Evolutionary conservation across 2,329 filamentous ascomycete species (phyloP), one percentile per base, ranked within the genome.

Genomic region (Fulvia fulva): DNA sequence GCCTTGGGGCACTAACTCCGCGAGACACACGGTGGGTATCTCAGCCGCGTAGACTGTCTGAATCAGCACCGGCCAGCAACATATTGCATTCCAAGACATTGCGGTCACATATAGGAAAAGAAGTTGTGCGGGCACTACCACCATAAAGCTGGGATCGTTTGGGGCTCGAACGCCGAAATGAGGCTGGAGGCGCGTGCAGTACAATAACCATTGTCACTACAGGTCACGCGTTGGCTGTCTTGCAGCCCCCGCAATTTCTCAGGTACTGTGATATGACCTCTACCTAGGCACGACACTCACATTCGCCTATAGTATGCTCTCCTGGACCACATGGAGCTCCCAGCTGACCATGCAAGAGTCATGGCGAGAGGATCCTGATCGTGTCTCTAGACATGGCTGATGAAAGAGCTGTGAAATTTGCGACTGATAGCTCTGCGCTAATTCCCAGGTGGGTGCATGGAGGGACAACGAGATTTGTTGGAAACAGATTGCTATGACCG

Each of bases 141-240:
- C 3, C 43, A 22, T 5, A 3, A 11, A 5, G 19, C 8, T 25
- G 21, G 6, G 14, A n/a, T 44, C 21, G 6, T 22, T n/a, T 14
- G 23, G 25, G 3, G 4, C 5, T 23, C 21, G 11, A 26, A 25
- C 25, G 44, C 44, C 44, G 9, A 25, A n/a, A 32, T 50, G n/a
- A 30, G 46, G 46, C 23, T 50, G 23, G 25, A 26, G 45, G 28
- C 23, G 14, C 46, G 26, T 50, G 47, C 47, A 32, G 47, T 50
- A 50, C 47, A 28, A 50, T 50, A 12, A 32, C 19, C 47, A 50
- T 50, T 50, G 26, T 50, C 44, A 50, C 47, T 50, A 32, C 26
- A n/a, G 26, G 26, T 50, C 47, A 50, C 47, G 26, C 26, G 47
- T 25, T 19, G n/a, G 11, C 1, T 50, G 47, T 50, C 23, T 50